Evolutionary conservation across 1,284 basidiomycete species (phyloP), one percentile per base, ranked within the genome.

Genomic region (Boletellus sp.): DNA sequence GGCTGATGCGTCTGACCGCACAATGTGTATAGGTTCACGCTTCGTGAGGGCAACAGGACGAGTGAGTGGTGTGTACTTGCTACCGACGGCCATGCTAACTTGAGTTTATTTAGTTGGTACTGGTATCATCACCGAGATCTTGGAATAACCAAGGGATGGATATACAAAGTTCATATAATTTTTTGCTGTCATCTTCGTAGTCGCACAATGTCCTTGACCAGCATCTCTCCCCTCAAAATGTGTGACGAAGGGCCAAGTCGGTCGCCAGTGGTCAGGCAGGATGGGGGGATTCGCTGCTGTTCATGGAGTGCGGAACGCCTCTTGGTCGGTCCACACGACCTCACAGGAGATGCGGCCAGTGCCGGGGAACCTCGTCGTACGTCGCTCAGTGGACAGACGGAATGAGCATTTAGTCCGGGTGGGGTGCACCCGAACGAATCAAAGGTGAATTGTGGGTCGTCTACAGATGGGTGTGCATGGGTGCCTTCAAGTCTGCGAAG

Each of bases 41-140:
- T 99, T 54, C 90, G 97, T 66, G 97, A 99, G 74, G 95, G 94
- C 64, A 93, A 93, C 65, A 93, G 86, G 77, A 98, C 96, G 36
- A 78, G 87, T 89, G 70, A 74, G 86, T 78, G 39, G 36, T 51
- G 11, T 44, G 44, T 43, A 26, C 33, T 45, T 42, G n/a, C 2
- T 3, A 6, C 22, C 18, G 18, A 36, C 26, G 41, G 43, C 19
- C 15, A 12, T 26, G 45, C 55, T 63, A 35, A 62, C 35, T 19
- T 37, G 7, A 22, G 36, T 47, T 45, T 39, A 55, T 53, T 21
- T 55, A 91, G 89, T 97, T 64, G 93, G 92, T 52, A 96, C 93
- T 58, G 93, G 93, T 66, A 85, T 96, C 61, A 84, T 95, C 58
- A 92, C 90, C 58, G 91, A 93, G 72, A 80, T 93, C 57, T 67